Conservation (phyloP, 768 basidiomycete species). For the Lenzites betulinus region DNA sequence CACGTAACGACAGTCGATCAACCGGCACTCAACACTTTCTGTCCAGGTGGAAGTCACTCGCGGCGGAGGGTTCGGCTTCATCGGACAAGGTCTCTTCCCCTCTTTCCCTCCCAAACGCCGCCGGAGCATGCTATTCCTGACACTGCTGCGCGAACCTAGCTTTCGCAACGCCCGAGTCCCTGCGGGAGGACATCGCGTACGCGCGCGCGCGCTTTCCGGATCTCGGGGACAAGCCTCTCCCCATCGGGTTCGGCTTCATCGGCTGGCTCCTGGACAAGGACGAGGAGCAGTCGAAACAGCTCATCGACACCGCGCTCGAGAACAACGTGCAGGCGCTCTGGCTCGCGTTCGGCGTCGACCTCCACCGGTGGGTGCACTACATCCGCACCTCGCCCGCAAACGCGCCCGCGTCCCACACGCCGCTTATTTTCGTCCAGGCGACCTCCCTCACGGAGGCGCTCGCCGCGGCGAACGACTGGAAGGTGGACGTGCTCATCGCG, state of each 20-base stretch:
- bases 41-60: conserved; percentile 53
- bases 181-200: conserved; percentile 53
- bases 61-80: conserved; percentile 77
- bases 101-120: not conserved
- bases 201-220: conserved; percentile 43
- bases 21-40: conserved; percentile 39
- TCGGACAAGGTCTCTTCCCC: conserved; percentile 55
- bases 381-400: conserved; percentile 57
- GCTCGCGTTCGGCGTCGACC: conserved; percentile 68
- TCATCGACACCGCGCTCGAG: conserved; percentile 54
- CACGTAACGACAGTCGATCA: conserved; percentile 1
- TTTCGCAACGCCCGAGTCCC: conserved; percentile 45
- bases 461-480: conserved; percentile 63
- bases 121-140: conserved; percentile 1
- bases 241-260: conserved; percentile 76
- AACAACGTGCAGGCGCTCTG: conserved; percentile 66
- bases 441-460: conserved; percentile 60
- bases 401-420: conserved; percentile 41
- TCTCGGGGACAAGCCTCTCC: conserved; percentile 36
- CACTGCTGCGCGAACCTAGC: conserved; percentile 37
- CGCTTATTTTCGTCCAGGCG: conserved; percentile 67
- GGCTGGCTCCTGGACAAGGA: conserved; percentile 67
- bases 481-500: conserved; percentile 71
- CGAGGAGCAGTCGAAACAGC: conserved; percentile 37
- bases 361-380: conserved; percentile 60